A percentile compares a stretch with the other conserved stretches of the same genome.
Conservation (phyloP, 192 early-diverging fungal species). For the Linnemannia zychae region DNA sequence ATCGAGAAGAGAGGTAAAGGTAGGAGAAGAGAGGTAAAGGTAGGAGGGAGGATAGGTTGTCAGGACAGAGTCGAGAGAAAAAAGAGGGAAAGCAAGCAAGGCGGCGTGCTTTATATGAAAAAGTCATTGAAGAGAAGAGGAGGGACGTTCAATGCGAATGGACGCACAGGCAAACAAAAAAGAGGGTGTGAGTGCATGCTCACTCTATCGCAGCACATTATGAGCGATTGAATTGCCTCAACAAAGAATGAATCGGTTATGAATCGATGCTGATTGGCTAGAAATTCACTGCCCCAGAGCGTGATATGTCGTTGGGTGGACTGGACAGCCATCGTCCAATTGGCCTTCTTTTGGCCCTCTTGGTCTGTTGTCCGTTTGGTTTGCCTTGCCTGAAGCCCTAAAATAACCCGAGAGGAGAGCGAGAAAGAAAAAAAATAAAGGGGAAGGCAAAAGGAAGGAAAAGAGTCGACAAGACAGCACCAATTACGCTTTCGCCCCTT, state of each 20-base stretch:
- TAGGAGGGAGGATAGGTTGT: not conserved
- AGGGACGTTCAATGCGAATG: not conserved
- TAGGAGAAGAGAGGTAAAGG: not conserved
- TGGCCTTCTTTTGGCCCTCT: not conserved
- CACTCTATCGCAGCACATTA: not conserved
- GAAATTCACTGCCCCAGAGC: not conserved
- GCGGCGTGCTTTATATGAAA: not conserved
- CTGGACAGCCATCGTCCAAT: not conserved
- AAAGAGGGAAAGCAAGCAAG: not conserved
- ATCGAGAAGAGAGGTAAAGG: not conserved
- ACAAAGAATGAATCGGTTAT: no score
- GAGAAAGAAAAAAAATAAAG: not conserved
- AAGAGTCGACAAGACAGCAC: not conserved
- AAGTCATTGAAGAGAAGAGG: not conserved
- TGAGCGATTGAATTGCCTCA: not conserved
- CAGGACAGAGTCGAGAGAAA: constrained; percentile 3
- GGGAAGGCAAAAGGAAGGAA: not conserved
- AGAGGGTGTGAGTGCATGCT: not conserved
- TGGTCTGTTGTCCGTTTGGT: not conserved
- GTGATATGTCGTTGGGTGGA: not conserved
- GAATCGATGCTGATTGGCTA: not conserved
- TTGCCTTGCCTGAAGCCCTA: not conserved
- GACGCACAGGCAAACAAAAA: not conserved
- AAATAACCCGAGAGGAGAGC: not conserved
- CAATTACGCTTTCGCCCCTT: constrained; percentile 7